Base-by-base conservation (phyloP, 2,329 filamentous ascomycete genomes). In the Sporothrix schenckii region DNA sequence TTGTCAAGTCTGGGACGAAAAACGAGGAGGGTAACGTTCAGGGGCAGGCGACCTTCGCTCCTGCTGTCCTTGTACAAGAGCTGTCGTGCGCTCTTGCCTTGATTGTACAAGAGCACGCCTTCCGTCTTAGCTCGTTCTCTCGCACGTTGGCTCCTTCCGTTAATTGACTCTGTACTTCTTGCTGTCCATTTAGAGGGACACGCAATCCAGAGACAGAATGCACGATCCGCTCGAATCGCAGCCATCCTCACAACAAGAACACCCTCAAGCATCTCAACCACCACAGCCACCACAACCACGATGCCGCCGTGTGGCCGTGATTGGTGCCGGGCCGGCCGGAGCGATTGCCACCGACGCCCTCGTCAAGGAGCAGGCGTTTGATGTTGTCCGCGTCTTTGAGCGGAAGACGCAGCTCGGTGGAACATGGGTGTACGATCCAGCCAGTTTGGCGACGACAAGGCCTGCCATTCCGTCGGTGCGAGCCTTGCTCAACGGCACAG, bases 271-370 rank as follows among this genome's bases (percentile, higher is more conserved):
- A 4, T 6, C 30, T 34, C 2, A 6, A 34, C 30, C 24, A 30
- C 53, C 24, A 30, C 24, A 13, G 30, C 21, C 52, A 16, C 52
- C 52, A 54, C 52, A 3, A 10, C 7, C 53, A 16, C 53, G 24
- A 14, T 27, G 53, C 47, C 66, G 67, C 7, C 71, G 81, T 2
- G 80, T 83, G 6, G 81, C 81, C 24, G 77, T 83, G 47, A 80
- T 83, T 61, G 81, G 81, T 14, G 81, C 81, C 6, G 81, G 81
- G 27, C 80, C 81, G 16, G 77, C 80, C 68, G 81, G 81, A 80
- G 68, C 71, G 21, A 54, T 68, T 53, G 65, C 71, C 10, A 9
- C 61, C n/a, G 56, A 39, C n/a, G 70, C 72, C 1, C 70, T 73
- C 14, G 68, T 47, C 44, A 79, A 80, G 0, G 82, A 83, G 73